Evolutionary conservation across 306 rosid genomes (phyloP), one percentile per base, ranked within the genome.

Genomic region (cucumber (Cucumis sativus)): DNA sequence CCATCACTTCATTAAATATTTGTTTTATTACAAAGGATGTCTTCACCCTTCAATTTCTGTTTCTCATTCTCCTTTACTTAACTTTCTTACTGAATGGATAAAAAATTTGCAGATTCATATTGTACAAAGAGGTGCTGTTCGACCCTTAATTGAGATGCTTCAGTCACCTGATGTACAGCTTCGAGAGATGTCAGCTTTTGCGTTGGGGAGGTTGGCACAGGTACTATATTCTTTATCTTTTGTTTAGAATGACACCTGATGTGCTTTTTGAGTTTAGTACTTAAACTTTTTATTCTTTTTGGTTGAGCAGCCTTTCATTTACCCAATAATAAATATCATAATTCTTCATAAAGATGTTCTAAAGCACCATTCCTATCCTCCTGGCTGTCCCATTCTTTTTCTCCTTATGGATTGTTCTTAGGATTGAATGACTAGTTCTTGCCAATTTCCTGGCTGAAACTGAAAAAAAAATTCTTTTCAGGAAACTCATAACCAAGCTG

Each of bases 141-240:
- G 81, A 59, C 99, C 99, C 83, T 85, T 95, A 84, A 90, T 95
- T 83, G 97, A 95, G 86, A 95, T 95, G 99, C 99, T 95, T 79
- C 96, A 91, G 75, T 95, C 99, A 68, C 83, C 97, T 28, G 99
- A 95, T 67, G 87, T 95, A 21, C 99, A 95, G 76, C 92, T 95
- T 70, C 89, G 91, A 81, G 99, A 92, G 84, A 95, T 95, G 99
- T 89, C 99, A 58, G 99, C 99, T 82, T 95, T 95, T 86, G 99
- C 99, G 7, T 82, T 95, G 86, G 99, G 99, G 82, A 88, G 99
- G 87, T 85, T 95, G 82, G 99, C 99, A 62, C 97, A 95, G 99
- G 99, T 95, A 71, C 79, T 72, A 60, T 18, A 70, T 20, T 69
- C 71, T 68, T 20, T 58, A 20, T 57, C 76, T 15, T 41, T 21